Conservation (phyloP, 2,329 filamentous ascomycete genomes). For the Blumeria hordei region DNA sequence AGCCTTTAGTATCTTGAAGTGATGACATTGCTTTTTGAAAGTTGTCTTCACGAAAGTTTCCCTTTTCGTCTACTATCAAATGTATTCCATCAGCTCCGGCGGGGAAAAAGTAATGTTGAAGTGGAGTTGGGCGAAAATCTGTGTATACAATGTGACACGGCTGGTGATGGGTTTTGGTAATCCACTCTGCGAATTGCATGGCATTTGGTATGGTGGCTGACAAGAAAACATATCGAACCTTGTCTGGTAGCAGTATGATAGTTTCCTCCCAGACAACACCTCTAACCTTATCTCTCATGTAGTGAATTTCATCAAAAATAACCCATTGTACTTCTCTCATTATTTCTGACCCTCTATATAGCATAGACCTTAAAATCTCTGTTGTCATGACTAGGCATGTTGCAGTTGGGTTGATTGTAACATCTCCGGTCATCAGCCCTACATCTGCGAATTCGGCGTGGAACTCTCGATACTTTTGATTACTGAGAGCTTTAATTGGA, state of each 20-base stretch:
- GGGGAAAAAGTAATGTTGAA: slow-evolving; percentile 97
- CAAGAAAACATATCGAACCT: slow-evolving; percentile 94
- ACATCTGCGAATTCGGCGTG: slow-evolving; percentile 89
- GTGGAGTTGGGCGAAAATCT: slow-evolving; percentile 84
- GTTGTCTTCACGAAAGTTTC: slow-evolving; percentile 85
- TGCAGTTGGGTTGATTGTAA: slow-evolving; percentile 95
- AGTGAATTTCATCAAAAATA: slow-evolving; percentile 95
- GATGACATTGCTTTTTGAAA: slow-evolving; percentile 89
- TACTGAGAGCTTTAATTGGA: slow-evolving; percentile 95
- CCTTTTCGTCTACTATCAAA: slow-evolving; percentile 89
- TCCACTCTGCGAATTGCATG: slow-evolving; percentile 98
- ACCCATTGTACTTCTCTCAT: slow-evolving; percentile 99
- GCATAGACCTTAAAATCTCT: slow-evolving; percentile 94
- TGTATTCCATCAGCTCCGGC: slow-evolving; percentile 80
- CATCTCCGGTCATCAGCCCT: slow-evolving; percentile 94
- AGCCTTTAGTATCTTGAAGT: slow-evolving; percentile 69
- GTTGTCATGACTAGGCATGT: slow-evolving; percentile 98
- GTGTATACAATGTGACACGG: slow-evolving; percentile 98
- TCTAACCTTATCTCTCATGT: slow-evolving; percentile 80
- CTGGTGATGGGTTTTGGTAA: slow-evolving; percentile 90
- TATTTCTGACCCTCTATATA: slow-evolving; percentile 94
- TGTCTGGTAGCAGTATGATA: slow-evolving; percentile 91
- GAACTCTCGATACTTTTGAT: slow-evolving; percentile 97
- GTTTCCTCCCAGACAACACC: slow-evolving; percentile 99
- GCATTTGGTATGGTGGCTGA: slow-evolving; percentile 97